These are phyloP conservation scores for Polygonum aviculare DNA, from an alignment of 148 eudicot genomes.

Conservation along the genomic window DNA sequence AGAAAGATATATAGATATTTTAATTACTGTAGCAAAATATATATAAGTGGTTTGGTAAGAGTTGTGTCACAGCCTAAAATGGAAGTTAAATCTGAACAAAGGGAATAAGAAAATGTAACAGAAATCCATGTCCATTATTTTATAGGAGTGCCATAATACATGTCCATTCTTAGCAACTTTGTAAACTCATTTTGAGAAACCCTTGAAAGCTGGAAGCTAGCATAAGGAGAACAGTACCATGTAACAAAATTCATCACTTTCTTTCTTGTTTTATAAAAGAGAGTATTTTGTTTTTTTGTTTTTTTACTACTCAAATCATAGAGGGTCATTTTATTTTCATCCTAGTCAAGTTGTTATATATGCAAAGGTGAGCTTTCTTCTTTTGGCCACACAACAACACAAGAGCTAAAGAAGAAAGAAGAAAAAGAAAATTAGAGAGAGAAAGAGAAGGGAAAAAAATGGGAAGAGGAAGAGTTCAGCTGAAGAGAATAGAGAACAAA, in stretches of 20 bases:
- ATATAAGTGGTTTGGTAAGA: no score
- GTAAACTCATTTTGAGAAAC: background rate
- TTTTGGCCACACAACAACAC: constrained; percentile 5
- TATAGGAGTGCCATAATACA: background rate
- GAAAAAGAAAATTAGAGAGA: background rate
- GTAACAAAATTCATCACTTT: background rate
- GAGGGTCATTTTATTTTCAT: background rate
- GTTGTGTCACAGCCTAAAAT: no score
- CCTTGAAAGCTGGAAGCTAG: background rate
- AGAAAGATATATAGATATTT: no score
- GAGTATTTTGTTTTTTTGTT: background rate
- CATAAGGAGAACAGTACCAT: constrained; percentile 9
- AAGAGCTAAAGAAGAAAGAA: background rate
- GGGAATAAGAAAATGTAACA: no score
- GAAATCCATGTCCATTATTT: background rate
- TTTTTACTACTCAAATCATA: background rate
- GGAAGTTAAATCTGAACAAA: no score
- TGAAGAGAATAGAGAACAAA: constrained; percentile 11
- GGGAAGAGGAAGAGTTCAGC: constrained; percentile 8
- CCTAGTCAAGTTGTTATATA: background rate
- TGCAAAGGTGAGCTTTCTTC: background rate
- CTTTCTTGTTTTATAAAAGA: background rate
- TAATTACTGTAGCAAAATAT: no score
- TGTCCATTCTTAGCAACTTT: background rate
- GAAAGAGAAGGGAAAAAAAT: background rate